Conservation (phyloP, 208 protist species). For the Leptomonas pyrrhocoris region DNA sequence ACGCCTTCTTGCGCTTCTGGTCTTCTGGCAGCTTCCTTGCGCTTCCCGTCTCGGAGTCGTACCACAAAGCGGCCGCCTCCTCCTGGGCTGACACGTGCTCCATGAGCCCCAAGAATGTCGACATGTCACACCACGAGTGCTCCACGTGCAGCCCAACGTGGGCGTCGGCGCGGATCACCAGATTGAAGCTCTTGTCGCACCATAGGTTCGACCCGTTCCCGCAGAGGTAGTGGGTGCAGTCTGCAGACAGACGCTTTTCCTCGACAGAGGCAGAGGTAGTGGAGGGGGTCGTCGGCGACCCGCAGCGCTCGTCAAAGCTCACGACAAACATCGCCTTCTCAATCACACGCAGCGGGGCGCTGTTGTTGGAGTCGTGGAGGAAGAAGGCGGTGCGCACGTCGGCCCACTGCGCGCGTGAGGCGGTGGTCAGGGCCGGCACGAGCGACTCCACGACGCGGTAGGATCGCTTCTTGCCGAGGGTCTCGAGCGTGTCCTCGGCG, state of each 20-base stretch:
- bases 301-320: constrained; percentile 64
- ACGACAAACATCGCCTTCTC: constrained; percentile 86
- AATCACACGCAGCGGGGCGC: constrained; percentile 57
- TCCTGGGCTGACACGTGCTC: constrained; percentile 63
- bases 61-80: constrained; percentile 51
- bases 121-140: constrained; percentile 83
- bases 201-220: constrained; percentile 76
- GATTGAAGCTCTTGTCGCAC: constrained; percentile 87
- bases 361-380: constrained; percentile 74
- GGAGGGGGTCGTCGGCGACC: constrained; percentile 8
- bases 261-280: constrained; percentile 12
- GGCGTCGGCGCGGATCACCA: constrained; percentile 61
- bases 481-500: constrained; percentile 48
- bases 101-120: constrained; percentile 58
- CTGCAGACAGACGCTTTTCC: constrained; percentile 29
- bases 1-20: constrained; percentile 17
- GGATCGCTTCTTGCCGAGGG: constrained; percentile 41
- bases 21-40: constrained; percentile 47
- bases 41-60: constrained; percentile 44
- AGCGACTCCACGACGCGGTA: constrained; percentile 59
- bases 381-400: constrained; percentile 70
- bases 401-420: constrained; percentile 72
- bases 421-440: constrained; percentile 72
- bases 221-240: constrained; percentile 61
- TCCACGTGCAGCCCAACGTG: constrained; percentile 73